Evolutionary conservation across 345 rosid species (phyloP).

Genomic region (Gossypium stocksii): DNA sequence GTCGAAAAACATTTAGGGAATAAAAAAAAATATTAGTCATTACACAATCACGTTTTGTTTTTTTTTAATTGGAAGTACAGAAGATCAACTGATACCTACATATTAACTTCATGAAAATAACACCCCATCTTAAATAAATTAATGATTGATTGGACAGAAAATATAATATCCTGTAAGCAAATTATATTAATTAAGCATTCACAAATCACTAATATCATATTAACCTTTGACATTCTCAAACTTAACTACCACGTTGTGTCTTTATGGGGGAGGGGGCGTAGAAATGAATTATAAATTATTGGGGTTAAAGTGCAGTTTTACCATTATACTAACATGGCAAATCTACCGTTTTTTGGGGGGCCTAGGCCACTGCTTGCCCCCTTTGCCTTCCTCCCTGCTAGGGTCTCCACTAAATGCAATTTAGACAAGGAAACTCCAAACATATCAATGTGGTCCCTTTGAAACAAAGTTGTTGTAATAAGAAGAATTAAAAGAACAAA

Average conservation of each 20-base stretch:
- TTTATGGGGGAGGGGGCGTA: no score
- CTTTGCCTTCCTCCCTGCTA: neutral
- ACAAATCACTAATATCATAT: neutral
- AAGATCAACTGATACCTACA: constrained; percentile 8
- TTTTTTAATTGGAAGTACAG: neutral
- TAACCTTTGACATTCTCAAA: neutral
- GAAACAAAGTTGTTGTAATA: neutral
- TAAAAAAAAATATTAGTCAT: neutral
- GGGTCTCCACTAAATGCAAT: neutral
- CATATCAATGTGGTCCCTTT: constrained; percentile 3
- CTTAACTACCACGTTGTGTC: neutral
- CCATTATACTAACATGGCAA: no score
- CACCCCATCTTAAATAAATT: constrained; percentile 6
- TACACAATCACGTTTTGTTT: neutral
- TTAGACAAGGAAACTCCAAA: neutral
- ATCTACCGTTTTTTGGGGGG: no score
- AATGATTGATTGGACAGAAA: neutral
- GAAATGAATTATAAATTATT: no score
- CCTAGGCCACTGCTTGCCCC: no score
- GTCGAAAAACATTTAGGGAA: constrained; percentile 16
- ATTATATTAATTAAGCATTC: neutral
- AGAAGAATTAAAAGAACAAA: neutral
- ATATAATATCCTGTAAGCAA: neutral
- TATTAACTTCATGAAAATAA: constrained; percentile 16
- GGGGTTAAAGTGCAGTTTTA: no score